Base-by-base conservation (phyloP, 257 asterid genomes). In the Petrea volubilis region DNA sequence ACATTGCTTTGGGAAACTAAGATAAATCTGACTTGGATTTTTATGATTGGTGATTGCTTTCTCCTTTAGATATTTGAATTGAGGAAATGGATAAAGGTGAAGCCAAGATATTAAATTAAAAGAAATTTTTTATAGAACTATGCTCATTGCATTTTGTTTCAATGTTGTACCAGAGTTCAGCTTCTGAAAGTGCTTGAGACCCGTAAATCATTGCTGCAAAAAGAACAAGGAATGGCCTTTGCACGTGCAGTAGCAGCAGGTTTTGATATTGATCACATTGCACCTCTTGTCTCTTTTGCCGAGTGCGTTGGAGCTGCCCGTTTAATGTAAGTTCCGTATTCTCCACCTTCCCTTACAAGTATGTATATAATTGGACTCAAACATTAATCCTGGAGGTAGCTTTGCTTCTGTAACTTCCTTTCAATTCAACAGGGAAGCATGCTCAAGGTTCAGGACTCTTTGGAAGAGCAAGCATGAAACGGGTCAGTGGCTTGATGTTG, bases 181-280 rank as follows among this genome's bases (percentile, higher is more conserved):
- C 95, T 95, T 72, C 67, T 91, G 85, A 95, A 92, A 85, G 96
- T 92, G 80, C 82, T 88, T 59, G 92, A 92, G 82, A 84, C 93
- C 56, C 97, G 99, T 75, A 92, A 87, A 81, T 78, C 70, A 29
- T 85, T 81, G 68, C 86, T 95, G 63, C 89, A 78, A 68, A 95
- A 92, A 55, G 97, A 95, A 79, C 99, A 92, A 80, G 97, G 96
- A 55, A 95, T 95, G 99, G 97, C 99, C 60, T 95, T 95, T 80
- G 98, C 98, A 63, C 96, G 97, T 79, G 97, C 99, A 64, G 93
- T 85, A 52, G 99, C 98, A 74, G 97, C 97, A 77, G 95, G 99
- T 75, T 95, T 89, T 83, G 90, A 86, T 67, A 80, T 95, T 72
- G 97, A 90, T 70, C 75, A 80, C 74, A 79, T 95, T 82, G 64